Base-by-base conservation (phyloP, 2,329 filamentous ascomycete genomes). In the Aureobasidium pullulans region DNA sequence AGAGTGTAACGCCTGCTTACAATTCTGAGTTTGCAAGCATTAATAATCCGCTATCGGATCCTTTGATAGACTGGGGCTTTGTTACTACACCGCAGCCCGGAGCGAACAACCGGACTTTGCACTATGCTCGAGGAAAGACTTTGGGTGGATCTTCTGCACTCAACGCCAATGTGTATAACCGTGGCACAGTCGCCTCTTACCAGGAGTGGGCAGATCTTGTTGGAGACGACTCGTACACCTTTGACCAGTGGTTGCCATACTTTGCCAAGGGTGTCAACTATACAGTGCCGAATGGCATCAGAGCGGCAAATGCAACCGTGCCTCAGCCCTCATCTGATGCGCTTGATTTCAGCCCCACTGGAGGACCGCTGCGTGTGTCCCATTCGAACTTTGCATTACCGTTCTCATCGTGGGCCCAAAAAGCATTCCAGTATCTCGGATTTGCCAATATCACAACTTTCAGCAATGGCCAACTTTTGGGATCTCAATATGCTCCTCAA, bases 151-250 rank as follows among this genome's bases (percentile, higher is more conserved):
- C 44, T 15, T 29, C 64, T 19, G 70, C 68, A 1, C 60, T 63
- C 7, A 66, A 69, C 48, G 65, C 63, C 56, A 62, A 68, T 62
- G 60, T 60, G 7, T 69, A 67, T 50, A 65, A 69, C 15, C 62
- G 70, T 28, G 66, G 67, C 2, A 73, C 71, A 1, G 61, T 61
- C 8, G 70, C 64, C 9, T 65, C 67, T 13, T 66, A 71, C 59
- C 65, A 71, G 53, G 60, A 59, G 52, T 75, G 73, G 73, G 72
- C 72, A 0, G 65, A 74, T 46, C 62, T 67, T 19, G 71, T 74
- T 6, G 70, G 64, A 2, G 73, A 75, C 53, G 42, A 71, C 39
- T 62, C 68, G 56, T 69, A 69, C 40, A 63, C 61, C 5, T 71
- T 66, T 50, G 60, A 63, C 39, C 66, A 69, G 47, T 37, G 69